Evolutionary conservation across 805 yeast species (phyloP), one percentile per base, ranked within the genome.

Genomic region (Saturnispora mendoncae): DNA sequence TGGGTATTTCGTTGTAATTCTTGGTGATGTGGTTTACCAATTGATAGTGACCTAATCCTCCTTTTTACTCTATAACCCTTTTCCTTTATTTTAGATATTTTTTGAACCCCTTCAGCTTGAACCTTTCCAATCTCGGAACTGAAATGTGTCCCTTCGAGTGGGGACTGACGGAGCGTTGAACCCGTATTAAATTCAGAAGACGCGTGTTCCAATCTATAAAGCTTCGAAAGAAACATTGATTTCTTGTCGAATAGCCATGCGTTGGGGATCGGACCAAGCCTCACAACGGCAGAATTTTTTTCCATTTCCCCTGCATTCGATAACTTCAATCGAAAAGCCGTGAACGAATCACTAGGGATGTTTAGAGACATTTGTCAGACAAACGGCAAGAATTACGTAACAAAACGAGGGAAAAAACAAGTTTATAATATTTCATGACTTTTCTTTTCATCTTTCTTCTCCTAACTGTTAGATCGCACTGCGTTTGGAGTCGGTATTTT

Each of bases 211-310:
- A 40, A 36, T 19, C 40, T 35, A 24, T 47, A 28, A 6, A 47
- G 19, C 27, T 24, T 42, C 4, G 51, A 43, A 3, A 47, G 14
- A 8, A 47, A 26, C 4, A 41, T 19, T 1, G 50, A 40, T 29
- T 46, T 47, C 27, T 48, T 46, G 34, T 70, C 69, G 15, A 58
- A 47, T 14, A 63, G 52, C 86, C 85, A 82, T 10, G 69, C 54
- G 19, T 60, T 57, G 0, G 88, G 90, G 2, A 78, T 55, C 0
- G 68, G 64, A 0, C 90, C 90, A 4, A 83, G 48, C 7, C 80
- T 59, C 0, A 72, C 57, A 2, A 69, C 63, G 36, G 64, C 63
- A 1, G 84, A 68, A 9, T 64, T 59, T n/a, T 64, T 61, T 19
- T 75, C 62, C 6, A 83, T 54, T 41, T 74, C 71, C 4, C 51